phyloP scores from a whole-genome alignment of 148 eudicot species.

The Nepenthes gracilis region DNA sequence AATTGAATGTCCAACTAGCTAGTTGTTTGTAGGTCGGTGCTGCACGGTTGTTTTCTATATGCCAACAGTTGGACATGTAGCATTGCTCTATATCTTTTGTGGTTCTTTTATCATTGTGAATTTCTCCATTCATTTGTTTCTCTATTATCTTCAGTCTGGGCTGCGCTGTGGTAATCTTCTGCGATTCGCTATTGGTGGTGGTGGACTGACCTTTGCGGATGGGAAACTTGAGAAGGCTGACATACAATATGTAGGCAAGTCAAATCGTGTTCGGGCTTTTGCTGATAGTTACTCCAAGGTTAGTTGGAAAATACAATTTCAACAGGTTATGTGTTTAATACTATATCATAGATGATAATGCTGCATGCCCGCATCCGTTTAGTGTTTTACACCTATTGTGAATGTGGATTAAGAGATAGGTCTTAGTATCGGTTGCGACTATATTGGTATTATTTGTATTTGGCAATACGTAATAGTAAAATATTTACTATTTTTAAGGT shows the following conservation, averaged over 20 bases:
- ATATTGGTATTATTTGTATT: no score
- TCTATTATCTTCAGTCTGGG: constrained; percentile 34
- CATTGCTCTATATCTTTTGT: no score
- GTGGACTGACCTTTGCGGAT: constrained; percentile 65
- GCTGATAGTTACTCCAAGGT: constrained; percentile 98
- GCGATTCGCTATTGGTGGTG: constrained; percentile 54
- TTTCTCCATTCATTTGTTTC: not conserved
- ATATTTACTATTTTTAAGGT: no score
- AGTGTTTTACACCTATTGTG: not conserved
- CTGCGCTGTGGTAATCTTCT: constrained; percentile 50
- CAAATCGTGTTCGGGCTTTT: constrained; percentile 82
- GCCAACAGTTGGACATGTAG: no score
- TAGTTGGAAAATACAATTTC: constrained; percentile 5
- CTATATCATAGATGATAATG: not conserved
- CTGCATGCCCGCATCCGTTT: not conserved
- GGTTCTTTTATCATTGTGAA: no score
- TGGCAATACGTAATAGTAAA: no score
- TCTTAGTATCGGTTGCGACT: no score
- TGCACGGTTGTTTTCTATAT: no score
- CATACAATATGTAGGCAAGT: constrained; percentile 55
- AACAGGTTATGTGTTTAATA: not conserved
- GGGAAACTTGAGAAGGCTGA: constrained; percentile 84
- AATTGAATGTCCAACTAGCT: no score
- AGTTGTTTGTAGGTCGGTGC: no score
- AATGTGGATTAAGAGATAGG: no score